Evolutionary conservation across 192 early-diverging fungal species (phyloP).

Genomic region (Coemansia sp.): DNA sequence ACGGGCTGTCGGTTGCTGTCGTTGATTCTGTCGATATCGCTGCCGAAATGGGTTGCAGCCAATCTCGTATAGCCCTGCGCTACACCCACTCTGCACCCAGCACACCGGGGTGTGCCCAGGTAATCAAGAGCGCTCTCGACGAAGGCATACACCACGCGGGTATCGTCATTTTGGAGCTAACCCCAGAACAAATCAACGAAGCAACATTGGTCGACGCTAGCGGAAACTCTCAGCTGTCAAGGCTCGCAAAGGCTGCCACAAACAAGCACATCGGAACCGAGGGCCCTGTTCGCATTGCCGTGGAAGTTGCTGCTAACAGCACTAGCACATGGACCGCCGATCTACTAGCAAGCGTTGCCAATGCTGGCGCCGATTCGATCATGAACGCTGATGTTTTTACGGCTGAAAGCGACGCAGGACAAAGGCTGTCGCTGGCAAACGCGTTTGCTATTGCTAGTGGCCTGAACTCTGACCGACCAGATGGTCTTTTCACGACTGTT

Average conservation of each 20-base stretch:
- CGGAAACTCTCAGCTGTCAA: conserved; percentile 11
- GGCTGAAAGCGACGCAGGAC: conserved; percentile 7
- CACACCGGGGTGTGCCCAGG: conserved; percentile 1
- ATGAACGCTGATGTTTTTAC: conserved; percentile 26
- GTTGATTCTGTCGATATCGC: conserved; percentile 2
- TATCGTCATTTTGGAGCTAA: conserved; percentile 34
- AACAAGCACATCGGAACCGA: conserved; percentile 14
- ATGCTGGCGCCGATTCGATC: conserved; percentile 24
- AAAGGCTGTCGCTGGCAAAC: conserved; percentile 21
- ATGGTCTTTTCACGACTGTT: conserved; percentile 88
- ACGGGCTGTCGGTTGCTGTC: conserved; percentile 40
- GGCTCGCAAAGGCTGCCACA: conserved; percentile 19
- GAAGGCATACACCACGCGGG: conserved; percentile 32
- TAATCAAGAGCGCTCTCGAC: conserved; percentile 11
- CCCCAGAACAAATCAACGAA: conserved; percentile 27
- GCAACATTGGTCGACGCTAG: conserved; percentile 12
- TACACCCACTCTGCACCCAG: conserved; percentile 3
- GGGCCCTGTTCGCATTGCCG: conserved; percentile 49
- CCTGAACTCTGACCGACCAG: conserved; percentile 74
- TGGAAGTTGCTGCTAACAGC: conserved; percentile 17
- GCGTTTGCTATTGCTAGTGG: conserved; percentile 34
- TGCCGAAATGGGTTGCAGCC: conserved; percentile 5
- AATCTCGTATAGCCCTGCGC: conserved; percentile 43
- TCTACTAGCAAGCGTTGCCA: conserved; percentile 18
- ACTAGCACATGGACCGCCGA: conserved; percentile 33